Evolutionary conservation across 345 rosid species (phyloP), one percentile per base, ranked within the genome.

Genomic region (Populus ilicifolia): DNA sequence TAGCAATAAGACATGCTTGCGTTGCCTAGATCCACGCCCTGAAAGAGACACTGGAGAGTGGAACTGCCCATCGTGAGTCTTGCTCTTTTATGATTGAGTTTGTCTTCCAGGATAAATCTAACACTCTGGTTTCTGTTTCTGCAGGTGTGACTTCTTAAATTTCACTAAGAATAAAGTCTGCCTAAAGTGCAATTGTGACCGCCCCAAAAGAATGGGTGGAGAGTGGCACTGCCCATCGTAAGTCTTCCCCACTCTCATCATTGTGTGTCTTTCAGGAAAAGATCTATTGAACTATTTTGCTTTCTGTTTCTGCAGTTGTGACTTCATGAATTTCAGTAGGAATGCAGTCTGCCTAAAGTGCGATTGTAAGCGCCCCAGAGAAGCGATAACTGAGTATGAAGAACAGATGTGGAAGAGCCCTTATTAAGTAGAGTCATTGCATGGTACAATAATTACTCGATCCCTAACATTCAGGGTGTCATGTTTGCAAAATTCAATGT

Each of bases 171-270:
- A 92, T 75, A 56, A 17, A 21, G 80, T 48, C 23, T 94, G 97
- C 88, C 82, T 80, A 20, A 94, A 89, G 78, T 80, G 83, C 72
- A 75, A 50, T 18, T 13, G 35, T 14, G 79, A 64, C 9, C 39
- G 79, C 29, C 79, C 75, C 1, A 43, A 35, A 67, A 46, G 43
- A 59, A 27, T 73, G 44, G 13, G 12, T 23, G 27, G 99, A 84
- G 98, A 93, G 70, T 92, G 99, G 98, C 93, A 90, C 81, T 95
- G 99, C 80, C 91, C 92, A n/a, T 85, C 90, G 97, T 94, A 64
- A 76, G 96, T 83, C 63, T 78, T 82, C 82, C 75, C 75, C 0
- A 5, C 59, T 56, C 5, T 14, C 30, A 11, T 8, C 11, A 20
- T 36, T 16, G 9, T 1, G 13, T n/a, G 14, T 38, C 46, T 69